Conservation (phyloP, 306 rosid genomes). For the Quercus aquifolioides region DNA sequence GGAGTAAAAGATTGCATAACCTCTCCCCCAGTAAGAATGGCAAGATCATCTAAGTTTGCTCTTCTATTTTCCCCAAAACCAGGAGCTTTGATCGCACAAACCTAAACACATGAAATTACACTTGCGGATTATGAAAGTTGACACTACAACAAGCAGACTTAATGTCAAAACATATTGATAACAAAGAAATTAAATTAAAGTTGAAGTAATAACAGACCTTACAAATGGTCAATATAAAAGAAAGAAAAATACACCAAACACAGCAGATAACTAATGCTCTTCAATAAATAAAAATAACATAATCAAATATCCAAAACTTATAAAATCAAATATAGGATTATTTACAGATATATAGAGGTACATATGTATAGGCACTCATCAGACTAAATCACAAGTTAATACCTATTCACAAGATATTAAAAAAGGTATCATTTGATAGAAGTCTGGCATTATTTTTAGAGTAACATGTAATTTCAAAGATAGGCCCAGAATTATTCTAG, state of each 20-base stretch:
- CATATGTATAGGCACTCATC: neutral
- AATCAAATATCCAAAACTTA: neutral
- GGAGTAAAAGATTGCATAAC: constrained; percentile 34
- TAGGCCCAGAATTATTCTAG: neutral
- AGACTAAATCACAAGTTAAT: no score
- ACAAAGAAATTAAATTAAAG: neutral
- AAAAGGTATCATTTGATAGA: neutral
- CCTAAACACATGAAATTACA: constrained; percentile 46
- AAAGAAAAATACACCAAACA: neutral
- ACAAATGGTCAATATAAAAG: neutral
- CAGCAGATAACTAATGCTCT: neutral
- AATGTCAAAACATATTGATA: neutral
- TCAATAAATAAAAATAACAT: neutral
- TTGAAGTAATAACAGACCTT: neutral
- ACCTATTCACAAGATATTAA: neutral
- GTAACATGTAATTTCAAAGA: neutral
- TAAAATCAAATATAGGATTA: neutral
- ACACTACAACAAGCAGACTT: constrained; percentile 16
- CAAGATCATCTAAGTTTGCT: constrained; percentile 85
- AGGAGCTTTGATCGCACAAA: constrained; percentile 97
- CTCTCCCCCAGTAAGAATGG: constrained; percentile 91
- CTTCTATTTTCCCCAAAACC: constrained; percentile 93
- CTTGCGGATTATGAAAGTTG: constrained; percentile 12
- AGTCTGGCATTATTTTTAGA: no score
- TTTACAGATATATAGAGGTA: neutral